Evolutionary conservation across 129 eudicot genomes (phyloP).

Genomic region (Artemisia annua): DNA sequence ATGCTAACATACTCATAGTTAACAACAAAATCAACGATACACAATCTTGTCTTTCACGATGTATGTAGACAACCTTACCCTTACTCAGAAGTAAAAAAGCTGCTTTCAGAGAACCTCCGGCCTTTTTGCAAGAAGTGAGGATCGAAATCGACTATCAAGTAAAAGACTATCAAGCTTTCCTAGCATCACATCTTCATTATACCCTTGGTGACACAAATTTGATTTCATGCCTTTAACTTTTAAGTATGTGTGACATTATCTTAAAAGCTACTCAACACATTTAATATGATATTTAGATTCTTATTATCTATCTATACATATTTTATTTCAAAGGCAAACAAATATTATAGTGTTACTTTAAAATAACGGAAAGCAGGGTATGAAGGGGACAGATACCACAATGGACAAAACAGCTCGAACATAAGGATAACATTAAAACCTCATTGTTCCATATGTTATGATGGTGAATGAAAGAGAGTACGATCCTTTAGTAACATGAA

Average conservation of each 20-base stretch:
- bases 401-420: slow-evolving; percentile 15
- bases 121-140: too few species aligned
- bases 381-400: slow-evolving; percentile 22
- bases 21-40: too few species aligned
- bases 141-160: neutral
- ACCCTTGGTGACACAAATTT: neutral
- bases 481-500: slow-evolving; percentile 22
- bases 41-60: too few species aligned
- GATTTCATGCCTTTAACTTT: neutral
- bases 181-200: neutral
- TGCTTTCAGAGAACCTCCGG: too few species aligned
- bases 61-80: too few species aligned
- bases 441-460: neutral
- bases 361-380: neutral
- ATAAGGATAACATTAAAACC: neutral
- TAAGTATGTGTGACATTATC: neutral
- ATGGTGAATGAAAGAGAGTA: slow-evolving; percentile 25
- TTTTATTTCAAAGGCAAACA: too few species aligned
- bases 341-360: neutral
- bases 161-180: neutral
- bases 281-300: too few species aligned
- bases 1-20: too few species aligned
- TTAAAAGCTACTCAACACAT: too few species aligned
- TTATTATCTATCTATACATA: too few species aligned
- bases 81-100: too few species aligned